Conservation (phyloP, 163 green algal species). For the Volvox carteri region DNA sequence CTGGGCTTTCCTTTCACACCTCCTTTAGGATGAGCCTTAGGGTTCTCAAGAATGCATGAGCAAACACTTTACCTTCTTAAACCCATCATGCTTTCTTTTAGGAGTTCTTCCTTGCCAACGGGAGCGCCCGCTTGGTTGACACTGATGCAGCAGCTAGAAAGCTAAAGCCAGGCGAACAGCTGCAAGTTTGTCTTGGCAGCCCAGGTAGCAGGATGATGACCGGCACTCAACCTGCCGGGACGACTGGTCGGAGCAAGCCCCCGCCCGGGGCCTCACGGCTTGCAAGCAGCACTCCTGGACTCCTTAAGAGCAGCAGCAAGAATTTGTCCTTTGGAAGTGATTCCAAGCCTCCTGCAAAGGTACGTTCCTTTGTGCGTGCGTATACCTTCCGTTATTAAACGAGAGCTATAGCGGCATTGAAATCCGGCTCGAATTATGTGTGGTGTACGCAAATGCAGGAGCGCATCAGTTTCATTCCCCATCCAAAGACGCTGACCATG, state of each 20-base stretch:
- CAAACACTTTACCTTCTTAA: too few relatives aligned
- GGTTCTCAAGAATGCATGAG: too few relatives aligned
- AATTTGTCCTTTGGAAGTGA: slow-evolving; percentile 1
- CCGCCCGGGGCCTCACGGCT: background rate
- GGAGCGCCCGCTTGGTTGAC: background rate
- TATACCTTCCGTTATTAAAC: background rate
- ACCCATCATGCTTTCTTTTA: background rate
- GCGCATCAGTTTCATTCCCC: slow-evolving; percentile 85
- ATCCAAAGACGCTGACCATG: slow-evolving; percentile 91
- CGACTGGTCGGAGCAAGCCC: background rate
- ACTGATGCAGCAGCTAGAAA: background rate
- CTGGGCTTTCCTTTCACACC: too few relatives aligned
- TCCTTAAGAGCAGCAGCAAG: background rate
- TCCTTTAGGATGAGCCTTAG: too few relatives aligned
- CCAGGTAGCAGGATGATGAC: background rate
- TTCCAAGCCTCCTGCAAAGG: slow-evolving; percentile 35
- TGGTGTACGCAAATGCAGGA: slow-evolving; percentile 62
- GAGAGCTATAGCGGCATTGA: background rate
- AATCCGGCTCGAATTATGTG: background rate
- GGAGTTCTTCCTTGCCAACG: slow-evolving; percentile 18
- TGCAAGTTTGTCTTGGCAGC: background rate
- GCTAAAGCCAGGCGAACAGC: background rate
- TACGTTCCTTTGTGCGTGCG: background rate
- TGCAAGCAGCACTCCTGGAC: background rate
- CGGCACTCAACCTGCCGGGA: background rate